Base-by-base conservation (phyloP, 1,139 yeast genomes). In the Geotrichum bryndzae region DNA sequence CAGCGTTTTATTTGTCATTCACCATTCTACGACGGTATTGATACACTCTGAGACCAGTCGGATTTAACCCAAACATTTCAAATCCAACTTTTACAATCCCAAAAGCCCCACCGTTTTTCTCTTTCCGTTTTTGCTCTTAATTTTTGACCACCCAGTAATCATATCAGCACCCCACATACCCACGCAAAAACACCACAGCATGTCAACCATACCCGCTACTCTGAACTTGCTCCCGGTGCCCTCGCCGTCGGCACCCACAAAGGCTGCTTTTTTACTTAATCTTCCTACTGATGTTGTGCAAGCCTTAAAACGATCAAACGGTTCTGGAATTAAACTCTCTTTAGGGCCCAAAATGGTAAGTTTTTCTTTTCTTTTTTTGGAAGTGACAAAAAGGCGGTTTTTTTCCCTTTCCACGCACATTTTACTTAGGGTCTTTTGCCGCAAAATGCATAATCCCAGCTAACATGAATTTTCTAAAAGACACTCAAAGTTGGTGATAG, bases 51-150 rank as follows among this genome's bases (percentile, higher is more conserved):
- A 3, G 11, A 13, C 41, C 6, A 35, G 41, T 35, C 11, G 41
- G 15, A 35, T 58, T 72, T 11, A 66, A 67, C 18, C 64, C 67
- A 22, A 65, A 68, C 23, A 61, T 33, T 61, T 55, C 2, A 55
- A 18, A 33, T 3, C 31, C 41, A 22, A 33, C 25, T 10, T 53
- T 53, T 8, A 10, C 35, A 18, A 38, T 35, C 46, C 48, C 15
- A n/a, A 35, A 22, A 35, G 41, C 41, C 41, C 41, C 31, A 27
- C 31, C 10, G 51, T 46, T 46, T 46, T 46, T 46, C n/a, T 46
- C 51, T 46, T 7, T 46, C 6, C 51, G 3, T 46, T 46, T 23
- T 23, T 23, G 27, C 27, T 46, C 27, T 46, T 46, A 10, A 23
- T 46, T 15, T 13, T 46, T 5, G 7, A 23, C 51, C 51, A 3